Percentiles rank a stretch among this genome's conserved stretches.
Evolutionary conservation across 257 asterid species (phyloP).

Genomic region (Primulina eburnea): DNA sequence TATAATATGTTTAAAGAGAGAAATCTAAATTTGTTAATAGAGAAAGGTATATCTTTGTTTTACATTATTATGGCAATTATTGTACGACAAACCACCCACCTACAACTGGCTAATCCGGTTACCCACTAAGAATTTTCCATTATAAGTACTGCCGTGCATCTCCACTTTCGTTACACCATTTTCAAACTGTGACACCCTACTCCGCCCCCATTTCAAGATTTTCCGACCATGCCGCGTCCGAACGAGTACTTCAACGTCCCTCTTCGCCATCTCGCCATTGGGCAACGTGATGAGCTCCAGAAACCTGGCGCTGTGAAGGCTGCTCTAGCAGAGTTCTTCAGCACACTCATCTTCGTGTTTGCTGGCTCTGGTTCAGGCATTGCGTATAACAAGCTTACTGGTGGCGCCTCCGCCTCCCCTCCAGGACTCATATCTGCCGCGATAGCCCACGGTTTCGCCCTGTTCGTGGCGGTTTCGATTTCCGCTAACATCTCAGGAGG

Average conservation of each 20-base stretch:
- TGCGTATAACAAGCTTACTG: constrained; percentile 46
- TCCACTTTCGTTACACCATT: too few relatives aligned
- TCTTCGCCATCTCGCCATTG: constrained; percentile 43
- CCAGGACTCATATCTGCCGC: constrained; percentile 48
- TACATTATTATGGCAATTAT: too few relatives aligned
- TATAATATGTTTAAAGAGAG: too few relatives aligned
- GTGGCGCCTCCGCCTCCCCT: constrained; percentile 28
- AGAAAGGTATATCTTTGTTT: too few relatives aligned
- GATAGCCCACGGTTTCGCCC: constrained; percentile 49
- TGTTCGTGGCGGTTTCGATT: constrained; percentile 53
- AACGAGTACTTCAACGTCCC: constrained; percentile 40
- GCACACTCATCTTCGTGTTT: constrained; percentile 53
- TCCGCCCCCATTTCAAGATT: not conserved
- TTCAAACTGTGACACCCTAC: too few relatives aligned
- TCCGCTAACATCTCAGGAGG: constrained; percentile 67
- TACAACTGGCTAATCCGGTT: too few relatives aligned
- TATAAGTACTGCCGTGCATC: too few relatives aligned
- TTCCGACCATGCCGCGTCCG: constrained; percentile 41
- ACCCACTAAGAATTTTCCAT: too few relatives aligned
- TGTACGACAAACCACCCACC: too few relatives aligned
- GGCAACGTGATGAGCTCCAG: constrained; percentile 44
- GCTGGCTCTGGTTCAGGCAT: constrained; percentile 67
- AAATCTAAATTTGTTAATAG: too few relatives aligned
- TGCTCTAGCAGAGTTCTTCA: constrained; percentile 60
- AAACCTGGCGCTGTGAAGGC: constrained; percentile 50